phyloP scores from a whole-genome alignment of 176 grass and related monocot genomes.

The Phoenix roebelenii region DNA sequence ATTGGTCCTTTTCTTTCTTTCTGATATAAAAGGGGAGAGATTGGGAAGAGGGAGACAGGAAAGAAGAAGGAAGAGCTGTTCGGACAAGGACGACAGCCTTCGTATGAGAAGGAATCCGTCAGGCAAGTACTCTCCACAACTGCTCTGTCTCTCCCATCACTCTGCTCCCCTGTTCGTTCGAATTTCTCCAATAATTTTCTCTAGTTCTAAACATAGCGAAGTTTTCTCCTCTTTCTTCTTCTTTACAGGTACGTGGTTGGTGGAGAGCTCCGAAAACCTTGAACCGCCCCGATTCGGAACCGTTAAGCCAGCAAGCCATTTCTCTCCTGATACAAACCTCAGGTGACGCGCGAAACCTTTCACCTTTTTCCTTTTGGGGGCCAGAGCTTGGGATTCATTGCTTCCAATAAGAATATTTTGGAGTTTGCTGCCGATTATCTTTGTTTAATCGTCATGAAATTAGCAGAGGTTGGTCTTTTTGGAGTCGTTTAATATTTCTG shows the following conservation, averaged over 20 bases:
- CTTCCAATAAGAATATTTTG: too few species aligned
- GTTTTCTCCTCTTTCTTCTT: neutral
- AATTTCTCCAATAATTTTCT: too few species aligned
- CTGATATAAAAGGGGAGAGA: constrained; percentile 15
- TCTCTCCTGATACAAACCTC: constrained; percentile 42
- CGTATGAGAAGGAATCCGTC: constrained; percentile 39
- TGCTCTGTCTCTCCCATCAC: neutral
- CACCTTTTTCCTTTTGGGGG: too few species aligned
- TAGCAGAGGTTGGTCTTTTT: too few species aligned
- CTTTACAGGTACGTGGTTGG: constrained; percentile 46
- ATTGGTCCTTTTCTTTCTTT: too few species aligned
- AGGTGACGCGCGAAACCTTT: constrained; percentile 19
- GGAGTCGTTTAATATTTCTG: too few species aligned
- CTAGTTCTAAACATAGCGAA: too few species aligned
- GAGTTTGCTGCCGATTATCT: too few species aligned
- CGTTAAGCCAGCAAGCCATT: neutral
- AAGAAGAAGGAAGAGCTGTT: constrained; percentile 73
- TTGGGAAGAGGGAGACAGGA: neutral
- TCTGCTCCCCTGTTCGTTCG: too few species aligned
- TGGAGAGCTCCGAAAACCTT: constrained; percentile 47
- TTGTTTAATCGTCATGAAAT: too few species aligned
- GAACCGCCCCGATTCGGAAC: constrained; percentile 22
- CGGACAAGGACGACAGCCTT: constrained; percentile 59
- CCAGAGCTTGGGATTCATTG: too few species aligned
- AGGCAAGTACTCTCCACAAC: constrained; percentile 18